Base-by-base conservation (phyloP, 2,329 filamentous ascomycete genomes). In the Colletotrichum sp. region DNA sequence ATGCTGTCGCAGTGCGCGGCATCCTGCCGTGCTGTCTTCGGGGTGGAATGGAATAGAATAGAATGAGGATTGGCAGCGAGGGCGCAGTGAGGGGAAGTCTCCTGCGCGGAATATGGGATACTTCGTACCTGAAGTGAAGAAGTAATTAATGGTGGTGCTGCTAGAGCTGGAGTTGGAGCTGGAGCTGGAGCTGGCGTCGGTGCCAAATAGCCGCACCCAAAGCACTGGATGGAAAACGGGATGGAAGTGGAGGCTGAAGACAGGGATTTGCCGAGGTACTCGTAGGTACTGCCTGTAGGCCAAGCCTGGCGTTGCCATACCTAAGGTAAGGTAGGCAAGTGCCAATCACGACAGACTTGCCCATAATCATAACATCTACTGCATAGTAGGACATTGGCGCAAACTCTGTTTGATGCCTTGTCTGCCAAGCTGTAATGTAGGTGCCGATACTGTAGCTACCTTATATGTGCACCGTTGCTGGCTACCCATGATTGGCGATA, bases 171-270 rank as follows among this genome's bases (percentile, higher is more conserved):
- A 43, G 14, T 5, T 62, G 28, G 43, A 63, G 61, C 26, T 28
- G 26, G 26, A 28, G 26, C 61, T 34, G 21, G 14, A 43, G 14
- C 8, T 62, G 36, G 26, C 38, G n/a, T 30, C 28, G 28, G 10
- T 71, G 36, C 16, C 55, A 72, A 64, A 62, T 67, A 73, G 56
- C 73, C 69, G 56, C 69, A 72, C 55, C 73, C 69, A 73, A 67
- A 67, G 56, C 62, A 43, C 24, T 68, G 69, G 73, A 62, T 67
- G 73, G 73, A 56, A 9, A 43, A 75, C 69, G 73, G 73, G 62
- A 67, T 38, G 62, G 55, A 67, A 67, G 73, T 75, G 73, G 73
- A 75, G 73, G 69, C 69, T 75, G 62, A 73, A 72, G 65, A 18
- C 52, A 43, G 65, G 65, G 52, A 56, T 52, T 6, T 18, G 28